phyloP scores from a whole-genome alignment of 2,329 filamentous ascomycete species.

The Tolypocladium tropicale region DNA sequence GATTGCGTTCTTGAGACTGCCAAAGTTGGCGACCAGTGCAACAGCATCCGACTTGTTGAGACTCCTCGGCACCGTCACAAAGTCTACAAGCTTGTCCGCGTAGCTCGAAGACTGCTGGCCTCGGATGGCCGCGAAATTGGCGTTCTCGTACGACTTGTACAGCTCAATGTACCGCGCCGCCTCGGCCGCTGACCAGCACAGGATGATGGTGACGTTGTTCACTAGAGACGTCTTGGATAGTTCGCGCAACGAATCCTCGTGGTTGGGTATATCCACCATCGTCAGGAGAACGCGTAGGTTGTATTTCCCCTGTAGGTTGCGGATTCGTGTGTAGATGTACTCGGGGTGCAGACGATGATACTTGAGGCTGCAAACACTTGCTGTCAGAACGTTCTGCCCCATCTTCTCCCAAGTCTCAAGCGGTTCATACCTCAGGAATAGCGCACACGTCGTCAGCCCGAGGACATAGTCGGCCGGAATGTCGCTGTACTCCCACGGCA shows the following conservation, averaged over 20 bases:
- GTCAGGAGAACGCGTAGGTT: constrained; percentile 75
- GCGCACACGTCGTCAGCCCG: constrained; percentile 75
- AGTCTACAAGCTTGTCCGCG: constrained; percentile 79
- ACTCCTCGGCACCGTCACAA: constrained; percentile 79
- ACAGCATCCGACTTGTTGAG: constrained; percentile 95
- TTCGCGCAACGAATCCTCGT: constrained; percentile 82
- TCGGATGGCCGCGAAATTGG: constrained; percentile 68
- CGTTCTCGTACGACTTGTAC: constrained; percentile 90
- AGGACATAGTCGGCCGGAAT: constrained; percentile 92
- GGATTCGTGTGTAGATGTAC: constrained; percentile 92
- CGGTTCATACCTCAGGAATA: constrained; percentile 59
- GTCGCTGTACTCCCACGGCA: constrained; percentile 94
- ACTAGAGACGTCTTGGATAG: constrained; percentile 86
- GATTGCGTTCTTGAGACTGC: constrained; percentile 74
- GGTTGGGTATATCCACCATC: constrained; percentile 92
- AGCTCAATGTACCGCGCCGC: constrained; percentile 88
- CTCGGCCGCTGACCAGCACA: constrained; percentile 92
- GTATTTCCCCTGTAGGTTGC: constrained; percentile 74
- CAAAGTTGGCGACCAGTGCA: constrained; percentile 83
- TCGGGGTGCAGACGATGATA: constrained; percentile 96
- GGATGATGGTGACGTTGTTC: constrained; percentile 83
- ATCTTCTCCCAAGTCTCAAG: too few species aligned
- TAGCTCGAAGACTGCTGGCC: constrained; percentile 79
- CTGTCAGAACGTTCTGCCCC: background rate
- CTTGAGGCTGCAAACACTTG: constrained; percentile 54